Percentiles rank a stretch among this genome's conserved stretches.
These are phyloP conservation scores for Arthrinium phaeospermum DNA, from an alignment of 2,329 filamentous ascomycete species.

Conservation along the genomic window DNA sequence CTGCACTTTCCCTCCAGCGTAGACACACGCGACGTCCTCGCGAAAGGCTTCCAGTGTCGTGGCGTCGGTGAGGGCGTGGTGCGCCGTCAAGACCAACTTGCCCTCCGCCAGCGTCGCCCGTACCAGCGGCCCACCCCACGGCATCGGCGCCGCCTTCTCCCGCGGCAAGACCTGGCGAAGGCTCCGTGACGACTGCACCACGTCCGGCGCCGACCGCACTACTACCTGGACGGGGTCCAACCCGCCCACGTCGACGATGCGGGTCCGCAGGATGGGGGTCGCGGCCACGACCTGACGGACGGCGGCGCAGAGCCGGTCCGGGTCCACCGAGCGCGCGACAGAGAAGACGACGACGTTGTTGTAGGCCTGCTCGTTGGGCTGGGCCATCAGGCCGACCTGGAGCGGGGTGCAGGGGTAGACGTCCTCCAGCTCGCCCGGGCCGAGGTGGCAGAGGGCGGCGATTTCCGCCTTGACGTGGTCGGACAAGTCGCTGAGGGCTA, in stretches of 20 bases:
- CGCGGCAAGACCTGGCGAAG: slow-evolving; percentile 2
- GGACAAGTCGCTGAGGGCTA: neutral
- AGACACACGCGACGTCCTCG: slow-evolving; percentile 21
- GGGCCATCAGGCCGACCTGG: slow-evolving; percentile 23
- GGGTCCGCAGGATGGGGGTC: slow-evolving; percentile 26
- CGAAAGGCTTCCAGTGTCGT: slow-evolving; percentile 16
- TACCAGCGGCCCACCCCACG: slow-evolving; percentile 12
- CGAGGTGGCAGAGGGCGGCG: slow-evolving; percentile 22
- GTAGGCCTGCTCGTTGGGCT: slow-evolving; percentile 7
- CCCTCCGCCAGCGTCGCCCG: slow-evolving; percentile 19
- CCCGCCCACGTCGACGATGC: slow-evolving; percentile 24
- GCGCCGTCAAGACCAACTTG: slow-evolving; percentile 23
- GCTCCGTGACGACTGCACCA: neutral
- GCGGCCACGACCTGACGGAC: slow-evolving; percentile 22
- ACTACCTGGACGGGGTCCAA: slow-evolving; percentile 27
- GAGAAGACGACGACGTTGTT: slow-evolving; percentile 18
- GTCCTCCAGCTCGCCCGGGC: slow-evolving; percentile 22
- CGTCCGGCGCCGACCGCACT: neutral
- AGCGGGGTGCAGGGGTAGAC: slow-evolving; percentile 28
- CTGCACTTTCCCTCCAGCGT: slow-evolving; percentile 2
- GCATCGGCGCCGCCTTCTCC: neutral
- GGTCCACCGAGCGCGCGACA: slow-evolving; percentile 15
- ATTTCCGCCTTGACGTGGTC: slow-evolving; percentile 1
- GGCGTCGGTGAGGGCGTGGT: slow-evolving; percentile 26
- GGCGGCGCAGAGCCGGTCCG: slow-evolving; percentile 23